Evolutionary conservation across 495 filamentous ascomycete genomes (phyloP).

Genomic region (Penicillium mononematosum): DNA sequence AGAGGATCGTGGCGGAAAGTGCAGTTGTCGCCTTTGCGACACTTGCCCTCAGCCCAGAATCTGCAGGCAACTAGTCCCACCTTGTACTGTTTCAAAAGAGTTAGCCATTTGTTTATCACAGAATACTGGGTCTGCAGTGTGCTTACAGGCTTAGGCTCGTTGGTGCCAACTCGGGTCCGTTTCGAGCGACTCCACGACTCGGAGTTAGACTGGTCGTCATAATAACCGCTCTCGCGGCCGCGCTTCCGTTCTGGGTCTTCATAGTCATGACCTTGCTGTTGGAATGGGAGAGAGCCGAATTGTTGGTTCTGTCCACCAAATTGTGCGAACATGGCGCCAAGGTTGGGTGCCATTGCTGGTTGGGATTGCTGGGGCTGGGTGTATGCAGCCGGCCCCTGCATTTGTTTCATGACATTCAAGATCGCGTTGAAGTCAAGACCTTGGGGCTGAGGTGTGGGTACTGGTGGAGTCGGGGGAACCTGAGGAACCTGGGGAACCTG

Average conservation of each 20-base stretch:
- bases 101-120: constrained; percentile 17
- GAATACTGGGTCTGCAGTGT: background rate
- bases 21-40: constrained; percentile 80
- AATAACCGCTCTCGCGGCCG: constrained; percentile 34
- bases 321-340: constrained; percentile 53
- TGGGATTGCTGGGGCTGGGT: constrained; percentile 31
- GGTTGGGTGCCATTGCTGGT: constrained; percentile 35
- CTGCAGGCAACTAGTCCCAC: constrained; percentile 59
- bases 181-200: constrained; percentile 33
- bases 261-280: constrained; percentile 26
- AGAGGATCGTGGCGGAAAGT: constrained; percentile 67
- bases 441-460: constrained; percentile 26
- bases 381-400: constrained; percentile 28
- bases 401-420: constrained; percentile 39
- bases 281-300: constrained; percentile 22
- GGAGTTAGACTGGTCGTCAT: constrained; percentile 33
- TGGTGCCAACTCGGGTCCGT: constrained; percentile 30
- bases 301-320: constrained; percentile 40
- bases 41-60: constrained; percentile 77
- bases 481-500: constrained; percentile 7
- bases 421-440: constrained; percentile 38
- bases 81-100: constrained; percentile 32
- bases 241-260: constrained; percentile 50
- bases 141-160: constrained; percentile 40
- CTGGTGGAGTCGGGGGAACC: constrained; percentile 32